These are phyloP conservation scores for Vicia faba DNA, from an alignment of 306 rosid genomes.

Conservation along the genomic window DNA sequence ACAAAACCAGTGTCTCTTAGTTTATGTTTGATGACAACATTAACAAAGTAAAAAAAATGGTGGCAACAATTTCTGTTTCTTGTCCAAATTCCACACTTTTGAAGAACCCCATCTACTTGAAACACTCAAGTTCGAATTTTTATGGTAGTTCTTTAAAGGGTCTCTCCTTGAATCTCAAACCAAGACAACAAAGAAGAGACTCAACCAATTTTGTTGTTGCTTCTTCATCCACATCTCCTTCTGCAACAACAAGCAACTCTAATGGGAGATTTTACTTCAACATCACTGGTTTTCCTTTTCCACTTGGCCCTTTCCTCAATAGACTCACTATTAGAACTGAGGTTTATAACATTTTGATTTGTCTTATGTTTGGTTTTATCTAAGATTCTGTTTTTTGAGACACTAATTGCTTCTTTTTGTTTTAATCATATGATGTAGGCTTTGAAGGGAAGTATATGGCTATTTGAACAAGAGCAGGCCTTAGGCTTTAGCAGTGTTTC, in stretches of 20 bases:
- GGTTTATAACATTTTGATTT: constrained; percentile 46
- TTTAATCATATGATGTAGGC: constrained; percentile 57
- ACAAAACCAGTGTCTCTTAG: constrained; percentile 3
- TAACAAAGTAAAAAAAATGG: constrained; percentile 43
- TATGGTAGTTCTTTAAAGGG: constrained; percentile 61
- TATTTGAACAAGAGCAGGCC: constrained; percentile 97
- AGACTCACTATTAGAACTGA: constrained; percentile 82
- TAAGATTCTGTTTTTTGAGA: constrained; percentile 32
- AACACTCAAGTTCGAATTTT: constrained; percentile 48
- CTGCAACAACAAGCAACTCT: constrained; percentile 43
- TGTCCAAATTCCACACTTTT: constrained; percentile 62
- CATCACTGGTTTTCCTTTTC: constrained; percentile 95
- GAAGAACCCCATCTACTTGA: constrained; percentile 49
- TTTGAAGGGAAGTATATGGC: constrained; percentile 84
- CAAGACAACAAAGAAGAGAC: constrained; percentile 50
- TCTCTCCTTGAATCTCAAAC: constrained; percentile 46
- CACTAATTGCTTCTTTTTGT: constrained; percentile 12
- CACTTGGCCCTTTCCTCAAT: constrained; percentile 91
- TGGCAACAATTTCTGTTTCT: constrained; percentile 58
- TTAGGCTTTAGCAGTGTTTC: constrained; percentile 98
- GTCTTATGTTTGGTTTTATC: constrained; percentile 22
- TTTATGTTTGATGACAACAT: constrained; percentile 6
- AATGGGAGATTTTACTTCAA: constrained; percentile 89
- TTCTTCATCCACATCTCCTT: constrained; percentile 53
- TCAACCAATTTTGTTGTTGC: constrained; percentile 56